phyloP scores from a whole-genome alignment of 1,139 yeast species.

The Magnusiomyces starmeri region DNA sequence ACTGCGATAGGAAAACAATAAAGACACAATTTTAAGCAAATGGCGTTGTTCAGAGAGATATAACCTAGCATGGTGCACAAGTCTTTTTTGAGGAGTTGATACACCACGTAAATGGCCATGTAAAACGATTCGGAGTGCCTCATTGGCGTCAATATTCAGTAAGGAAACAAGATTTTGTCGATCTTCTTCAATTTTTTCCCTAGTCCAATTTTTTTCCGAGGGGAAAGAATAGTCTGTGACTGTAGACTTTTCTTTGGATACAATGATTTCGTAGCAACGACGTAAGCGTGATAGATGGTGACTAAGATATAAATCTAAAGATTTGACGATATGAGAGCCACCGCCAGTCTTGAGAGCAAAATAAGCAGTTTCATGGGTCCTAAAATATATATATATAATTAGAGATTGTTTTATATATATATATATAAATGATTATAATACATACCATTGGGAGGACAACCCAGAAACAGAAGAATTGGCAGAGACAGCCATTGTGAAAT shows the following conservation, averaged over 20 bases:
- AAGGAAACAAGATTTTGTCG: slow-evolving; percentile 19
- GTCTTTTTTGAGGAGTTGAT: slow-evolving; percentile 17
- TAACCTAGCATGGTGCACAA: slow-evolving; percentile 21
- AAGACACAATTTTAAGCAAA: slow-evolving; percentile 19
- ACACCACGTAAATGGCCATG: slow-evolving; percentile 22
- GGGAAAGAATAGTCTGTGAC: slow-evolving; percentile 16
- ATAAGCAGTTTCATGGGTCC: slow-evolving; percentile 29
- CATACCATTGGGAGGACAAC: slow-evolving; percentile 18
- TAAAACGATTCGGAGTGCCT: slow-evolving; percentile 22
- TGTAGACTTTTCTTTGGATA: slow-evolving; percentile 11
- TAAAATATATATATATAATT: slow-evolving; percentile 7
- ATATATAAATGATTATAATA: not conserved
- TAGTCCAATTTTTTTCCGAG: slow-evolving; percentile 19
- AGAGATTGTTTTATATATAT: not conserved
- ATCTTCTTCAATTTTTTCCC: slow-evolving; percentile 19
- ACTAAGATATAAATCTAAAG: slow-evolving; percentile 21
- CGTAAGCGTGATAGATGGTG: slow-evolving; percentile 18
- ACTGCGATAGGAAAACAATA: slow-evolving; percentile 17
- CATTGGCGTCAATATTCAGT: slow-evolving; percentile 22
- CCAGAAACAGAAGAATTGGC: slow-evolving; percentile 6
- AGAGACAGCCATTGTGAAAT: no score
- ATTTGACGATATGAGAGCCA: slow-evolving; percentile 19
- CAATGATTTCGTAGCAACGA: slow-evolving; percentile 21
- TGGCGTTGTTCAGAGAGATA: slow-evolving; percentile 24
- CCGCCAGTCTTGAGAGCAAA: slow-evolving; percentile 19